Evolutionary conservation across 2,329 filamentous ascomycete genomes (phyloP).

Genomic region (Nothomitra cinnamomea): DNA sequence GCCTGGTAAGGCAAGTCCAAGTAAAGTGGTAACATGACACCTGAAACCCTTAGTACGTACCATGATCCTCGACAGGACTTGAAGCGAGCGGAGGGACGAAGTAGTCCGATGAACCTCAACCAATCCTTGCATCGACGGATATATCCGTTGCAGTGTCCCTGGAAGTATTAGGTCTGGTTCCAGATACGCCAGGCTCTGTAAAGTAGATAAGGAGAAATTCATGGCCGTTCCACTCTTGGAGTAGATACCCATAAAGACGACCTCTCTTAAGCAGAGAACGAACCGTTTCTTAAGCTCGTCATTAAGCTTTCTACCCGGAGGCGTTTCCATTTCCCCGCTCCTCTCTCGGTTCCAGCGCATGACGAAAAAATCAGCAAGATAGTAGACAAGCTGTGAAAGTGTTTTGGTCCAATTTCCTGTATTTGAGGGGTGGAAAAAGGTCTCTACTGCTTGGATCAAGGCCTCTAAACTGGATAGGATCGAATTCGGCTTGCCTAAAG

Average conservation of each 20-base stretch:
- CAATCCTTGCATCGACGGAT: constrained; percentile 87
- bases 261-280: constrained; percentile 74
- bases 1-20: constrained; percentile 84
- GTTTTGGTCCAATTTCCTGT: constrained; percentile 82
- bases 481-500: constrained; percentile 59
- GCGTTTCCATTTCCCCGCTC: constrained; percentile 78
- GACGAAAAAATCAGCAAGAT: constrained; percentile 88
- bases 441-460: constrained; percentile 86
- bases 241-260: constrained; percentile 96
- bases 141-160: constrained; percentile 86
- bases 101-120: constrained; percentile 95
- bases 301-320: constrained; percentile 61
- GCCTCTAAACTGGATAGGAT: constrained; percentile 75
- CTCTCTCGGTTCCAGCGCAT: constrained; percentile 95
- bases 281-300: constrained; percentile 74
- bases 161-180: constrained; percentile 86
- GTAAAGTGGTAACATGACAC: constrained; percentile 82
- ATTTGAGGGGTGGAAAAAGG: constrained; percentile 97
- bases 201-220: constrained; percentile 75
- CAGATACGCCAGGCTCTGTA: constrained; percentile 78
- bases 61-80: constrained; percentile 84
- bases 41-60: constrained; percentile 87
- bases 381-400: constrained; percentile 77
- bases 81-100: constrained; percentile 77
- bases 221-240: constrained; percentile 87